Conservation (phyloP, 495 filamentous ascomycete genomes). For the Tetracladium setigerum region DNA sequence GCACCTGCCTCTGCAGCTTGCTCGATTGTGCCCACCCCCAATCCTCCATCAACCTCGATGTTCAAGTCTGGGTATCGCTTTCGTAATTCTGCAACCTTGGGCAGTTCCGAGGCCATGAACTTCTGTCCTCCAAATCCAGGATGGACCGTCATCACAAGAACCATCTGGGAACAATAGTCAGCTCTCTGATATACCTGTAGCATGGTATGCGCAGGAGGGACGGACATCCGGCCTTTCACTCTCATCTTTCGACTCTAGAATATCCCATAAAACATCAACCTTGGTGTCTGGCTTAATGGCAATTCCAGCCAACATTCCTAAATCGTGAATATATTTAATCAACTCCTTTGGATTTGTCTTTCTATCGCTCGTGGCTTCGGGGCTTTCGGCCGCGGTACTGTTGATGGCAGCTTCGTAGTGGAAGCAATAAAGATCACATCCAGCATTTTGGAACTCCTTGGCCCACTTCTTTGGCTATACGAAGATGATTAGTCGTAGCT, state of each 20-base stretch:
- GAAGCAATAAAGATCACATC: conserved; percentile 98
- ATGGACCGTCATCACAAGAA: conserved; percentile 96
- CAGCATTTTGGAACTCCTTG: conserved; percentile 83
- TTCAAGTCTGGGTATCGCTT: conserved; percentile 81
- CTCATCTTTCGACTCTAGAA: conserved; percentile 62
- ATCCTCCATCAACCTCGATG: conserved; percentile 94
- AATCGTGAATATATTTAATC: conserved; percentile 81
- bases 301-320: conserved; percentile 85
- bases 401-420: conserved; percentile 94
- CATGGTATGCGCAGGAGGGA: conserved; percentile 7
- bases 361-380: conserved; percentile 53
- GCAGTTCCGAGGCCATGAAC: conserved; percentile 92
- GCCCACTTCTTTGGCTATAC: conserved; percentile 94
- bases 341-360: conserved; percentile 76
- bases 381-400: conserved; percentile 75
- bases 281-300: conserved; percentile 90
- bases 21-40: conserved; percentile 84
- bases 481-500: conserved; percentile 1
- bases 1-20: conserved; percentile 92
- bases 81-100: conserved; percentile 81
- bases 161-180: conserved; percentile 62
- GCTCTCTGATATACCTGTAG: conserved; percentile 1
- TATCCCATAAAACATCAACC: conserved; percentile 85
- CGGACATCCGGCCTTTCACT: conserved; percentile 86
- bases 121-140: conserved; percentile 97